Percentiles rank a stretch among this genome's conserved stretches.
Evolutionary conservation across 305 asterid genomes (phyloP).

Genomic region (Plantago lanceolata): DNA sequence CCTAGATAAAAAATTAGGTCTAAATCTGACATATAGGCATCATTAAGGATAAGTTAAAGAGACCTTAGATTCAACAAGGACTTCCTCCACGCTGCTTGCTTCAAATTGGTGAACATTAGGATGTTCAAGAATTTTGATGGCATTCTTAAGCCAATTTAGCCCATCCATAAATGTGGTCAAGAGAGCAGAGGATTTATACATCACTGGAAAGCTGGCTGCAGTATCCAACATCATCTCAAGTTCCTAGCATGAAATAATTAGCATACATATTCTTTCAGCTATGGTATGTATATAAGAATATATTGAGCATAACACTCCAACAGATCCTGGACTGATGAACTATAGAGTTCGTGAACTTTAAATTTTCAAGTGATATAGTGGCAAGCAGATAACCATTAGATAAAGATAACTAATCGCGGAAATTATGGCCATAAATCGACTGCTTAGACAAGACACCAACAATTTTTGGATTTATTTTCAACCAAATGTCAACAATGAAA

Average conservation of each 20-base stretch:
- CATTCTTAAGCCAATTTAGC: conserved; percentile 61
- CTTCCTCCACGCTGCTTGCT: conserved; percentile 54
- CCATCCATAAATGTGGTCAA: conserved; percentile 50
- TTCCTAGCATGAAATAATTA: conserved; percentile 45
- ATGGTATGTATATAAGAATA: conserved; percentile 20
- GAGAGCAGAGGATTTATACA: conserved; percentile 47
- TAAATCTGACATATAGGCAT: conserved; percentile 14
- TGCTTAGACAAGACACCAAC: conserved; percentile 17
- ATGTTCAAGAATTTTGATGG: conserved; percentile 59
- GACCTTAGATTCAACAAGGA: conserved; percentile 64
- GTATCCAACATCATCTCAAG: conserved; percentile 58
- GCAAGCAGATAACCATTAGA: not conserved
- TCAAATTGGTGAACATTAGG: conserved; percentile 36
- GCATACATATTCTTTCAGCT: conserved; percentile 22
- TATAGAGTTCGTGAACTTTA: not conserved
- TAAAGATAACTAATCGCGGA: not conserved
- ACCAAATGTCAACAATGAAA: conserved; percentile 1
- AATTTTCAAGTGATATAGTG: conserved; percentile 2
- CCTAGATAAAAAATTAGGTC: conserved; percentile 9
- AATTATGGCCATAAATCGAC: conserved; percentile 6
- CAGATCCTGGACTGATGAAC: not conserved
- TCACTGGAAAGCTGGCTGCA: conserved; percentile 43
- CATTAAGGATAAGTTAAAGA: conserved; percentile 20
- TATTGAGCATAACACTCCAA: conserved; percentile 15
- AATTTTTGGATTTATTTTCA: conserved; percentile 4